Evolutionary conservation across 116 monocot genomes (phyloP).

Genomic region (Dioscorea cayenensis): DNA sequence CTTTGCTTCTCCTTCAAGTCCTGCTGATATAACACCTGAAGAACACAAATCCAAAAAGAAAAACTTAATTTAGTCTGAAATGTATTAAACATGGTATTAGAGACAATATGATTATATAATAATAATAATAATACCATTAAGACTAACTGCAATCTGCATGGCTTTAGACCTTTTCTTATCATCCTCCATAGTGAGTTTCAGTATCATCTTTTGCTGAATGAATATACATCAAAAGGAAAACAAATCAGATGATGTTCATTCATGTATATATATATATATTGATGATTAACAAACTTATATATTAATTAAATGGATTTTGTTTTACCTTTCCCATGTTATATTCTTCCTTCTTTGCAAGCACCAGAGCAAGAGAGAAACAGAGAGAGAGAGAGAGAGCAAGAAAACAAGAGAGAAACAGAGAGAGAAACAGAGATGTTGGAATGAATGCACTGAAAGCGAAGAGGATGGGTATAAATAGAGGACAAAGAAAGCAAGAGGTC

Average conservation of each 20-base stretch:
- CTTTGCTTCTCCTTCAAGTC: not conserved
- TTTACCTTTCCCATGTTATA: not conserved
- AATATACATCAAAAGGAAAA: not conserved
- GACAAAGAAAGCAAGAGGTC: too few relatives aligned
- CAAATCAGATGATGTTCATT: not conserved
- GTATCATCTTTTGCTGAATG: slow-evolving; percentile 17
- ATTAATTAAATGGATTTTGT: not conserved
- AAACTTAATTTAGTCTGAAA: too few relatives aligned
- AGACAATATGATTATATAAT: not conserved
- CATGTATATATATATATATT: not conserved
- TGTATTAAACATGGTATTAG: not conserved
- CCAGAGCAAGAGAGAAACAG: not conserved
- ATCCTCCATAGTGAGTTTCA: slow-evolving; percentile 10
- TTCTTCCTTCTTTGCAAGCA: not conserved
- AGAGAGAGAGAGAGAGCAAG: not conserved
- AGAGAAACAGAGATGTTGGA: not conserved
- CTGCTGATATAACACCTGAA: slow-evolving; percentile 4
- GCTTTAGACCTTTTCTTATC: slow-evolving; percentile 14
- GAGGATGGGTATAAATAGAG: too few relatives aligned
- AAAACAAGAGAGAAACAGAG: not conserved
- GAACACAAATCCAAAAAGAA: too few relatives aligned
- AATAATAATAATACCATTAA: slow-evolving; percentile 7
- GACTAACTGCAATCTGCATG: slow-evolving; percentile 4
- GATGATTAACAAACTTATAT: not conserved
- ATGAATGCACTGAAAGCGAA: too few relatives aligned